Conservation (phyloP, 441 rosid species). For the Gossypium lobatum region DNA sequence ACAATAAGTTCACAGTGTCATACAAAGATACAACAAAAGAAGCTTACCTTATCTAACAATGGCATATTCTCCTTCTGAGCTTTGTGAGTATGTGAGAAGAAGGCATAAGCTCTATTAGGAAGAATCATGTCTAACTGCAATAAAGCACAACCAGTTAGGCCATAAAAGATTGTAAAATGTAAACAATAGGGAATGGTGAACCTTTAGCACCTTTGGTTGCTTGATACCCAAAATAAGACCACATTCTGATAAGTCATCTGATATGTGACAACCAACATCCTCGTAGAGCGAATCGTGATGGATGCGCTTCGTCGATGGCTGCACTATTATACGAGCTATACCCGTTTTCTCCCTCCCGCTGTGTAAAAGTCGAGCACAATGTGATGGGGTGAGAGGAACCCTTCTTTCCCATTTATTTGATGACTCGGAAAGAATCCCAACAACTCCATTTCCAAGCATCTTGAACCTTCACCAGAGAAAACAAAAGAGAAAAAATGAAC, state of each 20-base stretch:
- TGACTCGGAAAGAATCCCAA: constrained; percentile 74
- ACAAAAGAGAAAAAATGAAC: neutral
- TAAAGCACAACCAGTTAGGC: constrained; percentile 11
- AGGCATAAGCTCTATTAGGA: constrained; percentile 85
- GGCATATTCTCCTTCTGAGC: constrained; percentile 93
- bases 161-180: neutral
- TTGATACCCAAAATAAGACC: constrained; percentile 68
- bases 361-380: constrained; percentile 80
- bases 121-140: constrained; percentile 76
- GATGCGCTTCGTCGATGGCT: constrained; percentile 69
- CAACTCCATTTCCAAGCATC: constrained; percentile 85
- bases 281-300: constrained; percentile 57
- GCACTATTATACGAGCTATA: constrained; percentile 52
- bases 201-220: constrained; percentile 60
- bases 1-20: neutral
- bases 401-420: constrained; percentile 91
- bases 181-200: neutral
- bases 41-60: constrained; percentile 66
- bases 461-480: neutral
- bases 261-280: constrained; percentile 57
- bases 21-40: neutral
- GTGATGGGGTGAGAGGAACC: constrained; percentile 76
- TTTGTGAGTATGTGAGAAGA: constrained; percentile 93
- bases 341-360: constrained; percentile 64
- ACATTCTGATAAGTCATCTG: constrained; percentile 64